Evolutionary conservation across 2,329 filamentous ascomycete genomes (phyloP).

Genomic region (Ceratocystis diversiconidia): DNA sequence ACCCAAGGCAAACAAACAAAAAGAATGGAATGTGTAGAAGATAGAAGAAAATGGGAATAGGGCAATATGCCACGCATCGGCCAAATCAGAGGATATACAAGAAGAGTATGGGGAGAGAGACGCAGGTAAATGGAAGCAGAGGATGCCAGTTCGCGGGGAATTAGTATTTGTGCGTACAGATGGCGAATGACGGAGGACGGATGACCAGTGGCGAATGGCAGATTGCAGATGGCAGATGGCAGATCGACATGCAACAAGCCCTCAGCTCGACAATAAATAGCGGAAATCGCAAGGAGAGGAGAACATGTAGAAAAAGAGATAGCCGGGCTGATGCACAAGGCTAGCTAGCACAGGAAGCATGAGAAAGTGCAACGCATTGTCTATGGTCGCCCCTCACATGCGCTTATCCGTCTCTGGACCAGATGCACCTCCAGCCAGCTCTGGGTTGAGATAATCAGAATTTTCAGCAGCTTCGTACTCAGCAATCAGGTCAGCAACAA

Average conservation of each 20-base stretch:
- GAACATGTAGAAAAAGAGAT: background rate
- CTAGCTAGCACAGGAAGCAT: background rate
- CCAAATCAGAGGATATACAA: background rate
- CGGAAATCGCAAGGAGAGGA: background rate
- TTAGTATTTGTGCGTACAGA: background rate
- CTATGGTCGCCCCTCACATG: constrained; percentile 5
- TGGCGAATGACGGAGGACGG: too few species aligned
- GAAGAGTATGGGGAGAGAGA: too few species aligned
- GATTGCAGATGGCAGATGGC: background rate
- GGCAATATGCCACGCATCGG: background rate
- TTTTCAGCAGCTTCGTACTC: constrained; percentile 95
- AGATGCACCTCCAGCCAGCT: constrained; percentile 35
- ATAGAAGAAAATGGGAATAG: background rate
- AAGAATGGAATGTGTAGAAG: background rate
- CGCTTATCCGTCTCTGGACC: constrained; percentile 15
- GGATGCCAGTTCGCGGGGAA: background rate
- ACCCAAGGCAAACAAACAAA: background rate
- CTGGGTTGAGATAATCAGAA: constrained; percentile 74
- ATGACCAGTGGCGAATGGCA: too few species aligned
- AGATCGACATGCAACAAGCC: background rate
- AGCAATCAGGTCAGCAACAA: constrained; percentile 77
- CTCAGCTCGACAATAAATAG: background rate
- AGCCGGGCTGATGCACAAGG: too few species aligned
- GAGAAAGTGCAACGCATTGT: background rate
- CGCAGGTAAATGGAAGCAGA: background rate